Evolutionary conservation across 148 eudicot genomes (phyloP), one percentile per base, ranked within the genome.

Genomic region (Rhododendron simsii): DNA sequence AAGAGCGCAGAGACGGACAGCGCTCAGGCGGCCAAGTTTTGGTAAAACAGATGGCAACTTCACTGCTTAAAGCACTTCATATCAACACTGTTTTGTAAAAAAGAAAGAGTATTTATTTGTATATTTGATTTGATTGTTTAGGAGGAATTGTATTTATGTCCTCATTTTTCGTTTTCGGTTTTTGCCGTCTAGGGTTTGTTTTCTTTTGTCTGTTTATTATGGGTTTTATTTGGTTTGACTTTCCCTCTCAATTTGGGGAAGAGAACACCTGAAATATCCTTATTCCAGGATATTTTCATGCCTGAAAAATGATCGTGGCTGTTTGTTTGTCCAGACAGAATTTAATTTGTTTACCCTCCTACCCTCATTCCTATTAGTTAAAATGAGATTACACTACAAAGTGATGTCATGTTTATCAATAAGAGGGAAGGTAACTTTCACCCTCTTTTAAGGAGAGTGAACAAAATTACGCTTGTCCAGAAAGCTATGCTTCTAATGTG

Each of bases 31-130:
- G 99, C 63, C 99, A 97, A 88, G 99, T 97, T 84, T 85, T 97
- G 94, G 99, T 97, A 45, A 97, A 97, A 85, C 99, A 97, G 88
- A 97, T 97, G 99, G 99, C 99, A 23, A 97, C 99, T 63, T 97
- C 99, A 51, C 90, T 97, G 84, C 98, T 97, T 13, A 97, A 97
- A 89, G 99, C 99, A 26, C 99, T 97, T 71, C 98, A 97, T 86
- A 97, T 97, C 87, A 97, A 97, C 91, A 97, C 99, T 57, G 98
- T 97, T 88, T 86, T 95, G 90, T 97, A 85, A 90, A 84, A 71
- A 71, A 69, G 14, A 28, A 28, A 12, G 15, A 23, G 11, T 67
- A 14, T 71, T n/a, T 71, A 69, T 71, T 77, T 47, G 61, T 48
- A 83, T 44, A 20, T 45, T 33, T 53, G 39, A 39, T 48, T 55